Base-by-base conservation (phyloP, 225 moss, liverwort and hornwort genomes). In the Pleurozium schreberi region DNA sequence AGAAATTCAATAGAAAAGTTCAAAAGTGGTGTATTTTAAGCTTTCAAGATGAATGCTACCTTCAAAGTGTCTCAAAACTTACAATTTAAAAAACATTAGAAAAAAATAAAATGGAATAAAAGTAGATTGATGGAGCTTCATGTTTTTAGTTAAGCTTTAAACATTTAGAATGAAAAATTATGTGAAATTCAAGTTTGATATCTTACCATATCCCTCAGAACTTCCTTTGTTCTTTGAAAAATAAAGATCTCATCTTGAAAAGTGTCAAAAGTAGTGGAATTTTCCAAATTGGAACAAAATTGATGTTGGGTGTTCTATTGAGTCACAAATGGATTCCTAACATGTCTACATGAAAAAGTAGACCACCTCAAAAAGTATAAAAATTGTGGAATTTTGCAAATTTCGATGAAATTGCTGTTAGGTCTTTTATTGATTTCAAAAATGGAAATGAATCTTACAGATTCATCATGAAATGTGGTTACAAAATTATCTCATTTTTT, bases 51-150 rank as follows among this genome's bases (percentile, higher is more conserved):
- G 20, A 75, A 23, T 23, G 4, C 5, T 14, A 14, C 9, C 5
- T 23, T 14, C 14, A 36, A 52, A 9, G 9, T 36, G 8, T 36
- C 8, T 36, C 14, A 52, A 14, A 23, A 34, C 13, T 33, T 10
- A 20, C 0, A 42, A 11, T 33, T 33, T 23, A 28, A 8, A 34
- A 4, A 21, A 22, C 12, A 50, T 34, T 21, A 1, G 4, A 20
- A 52, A 34, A 52, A 52, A 38, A 1, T 23, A 3, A 23, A 23
- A 77, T 36, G 3, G 9, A 4, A 53, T 52, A 13, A 23, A 52
- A 14, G 0, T 15, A 36, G 9, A 53, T 38, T 1, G 5, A 22
- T 21, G 5, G 1, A 34, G 3, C 2, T 19, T 1, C 0, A 22
- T 13, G 4, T 76, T 34, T 0, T 50, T 21, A 5, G 13, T 75